Evolutionary conservation across 139 green algal species (phyloP).

Genomic region (Coelastrella sp.): DNA sequence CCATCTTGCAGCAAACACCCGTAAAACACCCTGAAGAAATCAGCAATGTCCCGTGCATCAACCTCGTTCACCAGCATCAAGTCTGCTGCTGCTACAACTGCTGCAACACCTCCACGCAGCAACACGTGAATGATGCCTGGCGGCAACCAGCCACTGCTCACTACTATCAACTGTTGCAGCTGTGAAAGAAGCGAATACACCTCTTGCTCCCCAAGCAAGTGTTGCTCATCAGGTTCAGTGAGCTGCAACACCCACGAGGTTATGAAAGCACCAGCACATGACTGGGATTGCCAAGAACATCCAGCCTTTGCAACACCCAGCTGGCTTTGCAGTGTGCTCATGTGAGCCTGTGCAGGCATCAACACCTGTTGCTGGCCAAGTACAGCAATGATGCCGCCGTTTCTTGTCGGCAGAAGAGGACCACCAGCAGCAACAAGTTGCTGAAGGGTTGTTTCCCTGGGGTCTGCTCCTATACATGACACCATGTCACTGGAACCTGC

Average conservation of each 20-base stretch:
- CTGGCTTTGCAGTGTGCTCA: background rate
- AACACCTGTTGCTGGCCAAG: slow-evolving; percentile 41
- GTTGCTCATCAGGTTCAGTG: background rate
- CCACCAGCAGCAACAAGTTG: slow-evolving; percentile 22
- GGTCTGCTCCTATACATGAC: slow-evolving; percentile 1
- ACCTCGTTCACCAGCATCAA: background rate
- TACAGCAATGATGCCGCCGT: slow-evolving; percentile 18
- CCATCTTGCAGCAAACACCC: background rate
- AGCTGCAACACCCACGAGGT: slow-evolving; percentile 43
- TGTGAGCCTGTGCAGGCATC: background rate
- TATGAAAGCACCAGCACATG: background rate
- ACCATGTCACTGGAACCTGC: background rate
- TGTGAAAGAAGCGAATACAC: slow-evolving; percentile 32
- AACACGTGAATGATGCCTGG: background rate
- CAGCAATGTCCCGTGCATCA: slow-evolving; percentile 13
- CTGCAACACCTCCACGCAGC: slow-evolving; percentile 30
- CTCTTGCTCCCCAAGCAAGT: background rate
- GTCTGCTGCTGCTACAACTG: slow-evolving; percentile 30
- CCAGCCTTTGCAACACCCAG: background rate
- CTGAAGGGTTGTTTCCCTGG: background rate
- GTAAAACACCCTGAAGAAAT: slow-evolving; percentile 41
- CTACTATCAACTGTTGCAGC: slow-evolving; percentile 43
- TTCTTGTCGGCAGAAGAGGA: slow-evolving; percentile 9
- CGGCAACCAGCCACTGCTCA: slow-evolving; percentile 40
- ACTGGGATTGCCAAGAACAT: background rate